A percentile compares a stretch with the other conserved stretches of the same genome.
These are phyloP conservation scores for Hibiscus trionum DNA, from an alignment of 345 rosid species.

Conservation along the genomic window DNA sequence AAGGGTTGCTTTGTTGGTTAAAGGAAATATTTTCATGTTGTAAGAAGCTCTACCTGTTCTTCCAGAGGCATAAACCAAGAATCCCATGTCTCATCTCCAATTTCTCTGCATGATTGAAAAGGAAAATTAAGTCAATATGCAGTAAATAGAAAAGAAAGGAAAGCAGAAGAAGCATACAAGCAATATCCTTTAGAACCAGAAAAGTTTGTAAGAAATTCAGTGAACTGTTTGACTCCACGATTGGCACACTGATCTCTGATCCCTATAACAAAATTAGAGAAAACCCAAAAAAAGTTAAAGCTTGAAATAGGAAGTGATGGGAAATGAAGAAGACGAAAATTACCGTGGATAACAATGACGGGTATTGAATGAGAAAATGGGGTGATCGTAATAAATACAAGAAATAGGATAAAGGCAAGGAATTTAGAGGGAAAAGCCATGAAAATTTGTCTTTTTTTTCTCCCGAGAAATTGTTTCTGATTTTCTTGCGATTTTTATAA, in stretches of 20 bases:
- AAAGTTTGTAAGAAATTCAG: constrained; percentile 34
- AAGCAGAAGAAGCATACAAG: constrained; percentile 38
- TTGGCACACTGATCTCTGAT: too few species aligned
- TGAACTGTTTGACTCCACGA: too few species aligned
- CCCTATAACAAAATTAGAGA: too few species aligned
- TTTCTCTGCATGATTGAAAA: constrained; percentile 46
- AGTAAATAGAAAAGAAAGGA: constrained; percentile 1
- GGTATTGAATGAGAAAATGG: constrained; percentile 49
- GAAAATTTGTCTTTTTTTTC: background rate
- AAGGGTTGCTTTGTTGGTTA: background rate
- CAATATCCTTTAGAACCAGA: constrained; percentile 78
- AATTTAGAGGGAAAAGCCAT: constrained; percentile 28
- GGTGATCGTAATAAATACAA: constrained; percentile 12
- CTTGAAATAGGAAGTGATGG: too few species aligned
- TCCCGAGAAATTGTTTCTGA: background rate
- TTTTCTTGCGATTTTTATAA: background rate
- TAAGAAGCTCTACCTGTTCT: constrained; percentile 44
- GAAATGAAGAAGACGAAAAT: background rate
- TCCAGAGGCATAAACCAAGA: constrained; percentile 90
- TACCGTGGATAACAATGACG: constrained; percentile 67
- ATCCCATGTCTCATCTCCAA: constrained; percentile 72
- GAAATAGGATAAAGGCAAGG: background rate
- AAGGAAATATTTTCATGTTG: background rate
- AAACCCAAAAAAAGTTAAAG: too few species aligned
- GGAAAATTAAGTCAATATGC: background rate